phyloP scores from a whole-genome alignment of 805 yeast species.

The Nakazawaea molendinolei region DNA sequence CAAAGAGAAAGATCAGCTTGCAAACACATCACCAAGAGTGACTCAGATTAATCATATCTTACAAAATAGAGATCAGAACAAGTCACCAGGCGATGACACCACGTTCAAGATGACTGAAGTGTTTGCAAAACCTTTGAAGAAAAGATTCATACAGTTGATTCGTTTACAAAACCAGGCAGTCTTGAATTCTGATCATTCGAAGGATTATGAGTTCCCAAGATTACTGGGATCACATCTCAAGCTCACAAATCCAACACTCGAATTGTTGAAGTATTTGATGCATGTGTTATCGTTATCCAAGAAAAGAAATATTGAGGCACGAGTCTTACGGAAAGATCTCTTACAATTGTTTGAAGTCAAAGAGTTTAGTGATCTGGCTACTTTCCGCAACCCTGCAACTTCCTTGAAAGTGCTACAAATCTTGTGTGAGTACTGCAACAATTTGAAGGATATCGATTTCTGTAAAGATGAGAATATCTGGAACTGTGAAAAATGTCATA shows the following conservation, averaged over 20 bases:
- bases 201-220: slow-evolving; percentile 66
- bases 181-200: slow-evolving; percentile 53
- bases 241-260: slow-evolving; percentile 67
- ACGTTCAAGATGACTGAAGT: slow-evolving; percentile 22
- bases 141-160: slow-evolving; percentile 58
- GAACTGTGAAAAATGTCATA: slow-evolving; percentile 63
- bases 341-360: slow-evolving; percentile 68
- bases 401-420: slow-evolving; percentile 61
- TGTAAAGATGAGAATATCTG: slow-evolving; percentile 65
- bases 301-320: slow-evolving; percentile 61
- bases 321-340: slow-evolving; percentile 69
- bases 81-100: slow-evolving; percentile 13
- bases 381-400: slow-evolving; percentile 68
- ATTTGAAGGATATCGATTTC: slow-evolving; percentile 69
- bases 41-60: slow-evolving; percentile 61
- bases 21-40: slow-evolving; percentile 39
- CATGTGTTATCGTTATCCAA: slow-evolving; percentile 66
- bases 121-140: slow-evolving; percentile 58
- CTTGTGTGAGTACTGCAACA: slow-evolving; percentile 75
- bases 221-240: slow-evolving; percentile 67
- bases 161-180: slow-evolving; percentile 70
- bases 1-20: slow-evolving; percentile 29
- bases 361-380: slow-evolving; percentile 76
- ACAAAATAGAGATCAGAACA: slow-evolving; percentile 31
- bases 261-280: slow-evolving; percentile 67